Conservation (phyloP, 495 filamentous ascomycete genomes). For the Terfezia claveryi region DNA sequence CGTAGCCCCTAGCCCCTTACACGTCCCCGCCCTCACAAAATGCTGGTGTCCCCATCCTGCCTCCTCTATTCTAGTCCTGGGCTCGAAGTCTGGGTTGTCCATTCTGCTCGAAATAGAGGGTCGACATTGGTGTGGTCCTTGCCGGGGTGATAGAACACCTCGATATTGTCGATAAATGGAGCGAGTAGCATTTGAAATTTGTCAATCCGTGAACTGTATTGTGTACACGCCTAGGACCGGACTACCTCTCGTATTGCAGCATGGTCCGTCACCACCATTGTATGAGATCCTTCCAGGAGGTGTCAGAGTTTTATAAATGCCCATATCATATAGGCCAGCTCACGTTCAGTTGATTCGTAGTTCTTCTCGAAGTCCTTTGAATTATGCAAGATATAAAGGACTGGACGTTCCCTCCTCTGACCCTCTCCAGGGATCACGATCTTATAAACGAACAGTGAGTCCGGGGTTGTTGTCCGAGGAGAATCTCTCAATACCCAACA, state of each 20-base stretch:
- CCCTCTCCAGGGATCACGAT: background rate
- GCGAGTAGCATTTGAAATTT: background rate
- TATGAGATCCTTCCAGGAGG: background rate
- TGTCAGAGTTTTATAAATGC: background rate
- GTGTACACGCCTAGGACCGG: background rate
- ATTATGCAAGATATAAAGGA: background rate
- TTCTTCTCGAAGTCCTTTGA: background rate
- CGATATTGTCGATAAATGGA: background rate
- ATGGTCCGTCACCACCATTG: background rate
- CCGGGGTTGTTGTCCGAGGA: background rate
- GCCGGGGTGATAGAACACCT: background rate
- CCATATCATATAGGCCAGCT: background rate
- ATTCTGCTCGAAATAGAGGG: background rate
- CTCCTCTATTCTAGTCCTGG: too few species aligned
- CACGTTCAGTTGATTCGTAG: background rate
- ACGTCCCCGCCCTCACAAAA: too few species aligned
- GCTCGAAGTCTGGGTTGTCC: background rate
- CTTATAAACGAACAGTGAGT: background rate
- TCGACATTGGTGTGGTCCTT: background rate
- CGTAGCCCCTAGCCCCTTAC: too few species aligned
- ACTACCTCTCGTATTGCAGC: background rate
- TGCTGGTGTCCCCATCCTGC: too few species aligned
- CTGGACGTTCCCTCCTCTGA: background rate
- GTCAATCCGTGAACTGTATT: background rate
- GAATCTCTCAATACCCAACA: background rate